Conservation (phyloP, 306 rosid genomes). For the Malus sieversii region DNA sequence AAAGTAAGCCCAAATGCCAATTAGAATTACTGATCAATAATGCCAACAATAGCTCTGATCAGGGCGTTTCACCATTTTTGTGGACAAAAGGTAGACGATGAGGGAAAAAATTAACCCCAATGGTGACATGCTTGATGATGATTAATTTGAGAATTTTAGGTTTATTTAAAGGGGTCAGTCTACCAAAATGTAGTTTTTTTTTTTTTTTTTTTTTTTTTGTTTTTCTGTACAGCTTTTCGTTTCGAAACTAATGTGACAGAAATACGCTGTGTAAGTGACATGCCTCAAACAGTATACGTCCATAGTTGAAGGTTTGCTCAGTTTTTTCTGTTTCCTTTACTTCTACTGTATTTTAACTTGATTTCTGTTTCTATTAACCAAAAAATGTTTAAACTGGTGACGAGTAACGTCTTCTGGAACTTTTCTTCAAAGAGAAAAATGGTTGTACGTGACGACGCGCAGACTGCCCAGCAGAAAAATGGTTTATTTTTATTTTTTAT, state of each 20-base stretch:
- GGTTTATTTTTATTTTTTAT: no score
- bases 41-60: conserved; percentile 35
- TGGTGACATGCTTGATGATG: not conserved
- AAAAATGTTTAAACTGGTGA: not conserved
- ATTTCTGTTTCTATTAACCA: not conserved
- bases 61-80: not conserved
- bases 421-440: no score
- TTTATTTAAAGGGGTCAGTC: not conserved
- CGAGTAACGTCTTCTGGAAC: no score
- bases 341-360: not conserved
- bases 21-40: conserved; percentile 39
- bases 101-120: not conserved
- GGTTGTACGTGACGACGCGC: no score
- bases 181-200: not conserved
- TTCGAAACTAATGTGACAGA: not conserved
- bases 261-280: not conserved
- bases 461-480: no score
- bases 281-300: not conserved
- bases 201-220: not conserved
- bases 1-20: not conserved
- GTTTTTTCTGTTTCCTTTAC: not conserved
- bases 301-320: not conserved
- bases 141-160: not conserved
- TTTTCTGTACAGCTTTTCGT: not conserved
- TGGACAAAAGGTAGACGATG: not conserved